These are phyloP conservation scores for Podaxis carcinomalis DNA, from an alignment of 768 basidiomycete genomes.

Conservation along the genomic window DNA sequence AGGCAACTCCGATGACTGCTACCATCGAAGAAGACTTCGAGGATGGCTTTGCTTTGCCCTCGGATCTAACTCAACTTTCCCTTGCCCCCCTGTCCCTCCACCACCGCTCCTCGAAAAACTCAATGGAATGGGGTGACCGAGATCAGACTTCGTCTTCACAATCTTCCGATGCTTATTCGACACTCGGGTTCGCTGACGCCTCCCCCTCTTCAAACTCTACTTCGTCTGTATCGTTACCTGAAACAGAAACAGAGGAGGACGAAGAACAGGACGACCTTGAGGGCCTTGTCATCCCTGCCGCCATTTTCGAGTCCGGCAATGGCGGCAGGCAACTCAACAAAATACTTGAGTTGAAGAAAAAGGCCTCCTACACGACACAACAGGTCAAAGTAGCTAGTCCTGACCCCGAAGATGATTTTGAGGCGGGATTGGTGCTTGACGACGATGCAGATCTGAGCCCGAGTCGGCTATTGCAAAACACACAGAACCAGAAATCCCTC, in stretches of 20 bases:
- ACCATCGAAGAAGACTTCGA: slow-evolving; percentile 78
- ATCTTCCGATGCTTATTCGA: slow-evolving; percentile 84
- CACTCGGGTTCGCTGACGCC: slow-evolving; percentile 68
- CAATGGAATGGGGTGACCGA: slow-evolving; percentile 82
- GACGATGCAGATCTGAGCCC: slow-evolving; percentile 82
- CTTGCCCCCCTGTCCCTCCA: slow-evolving; percentile 73
- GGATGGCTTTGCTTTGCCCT: slow-evolving; percentile 76
- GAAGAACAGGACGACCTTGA: slow-evolving; percentile 74
- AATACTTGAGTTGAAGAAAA: slow-evolving; percentile 52
- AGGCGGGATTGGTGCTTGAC: slow-evolving; percentile 78
- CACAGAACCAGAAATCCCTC: slow-evolving; percentile 37
- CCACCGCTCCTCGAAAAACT: slow-evolving; percentile 78
- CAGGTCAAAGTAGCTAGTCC: slow-evolving; percentile 48
- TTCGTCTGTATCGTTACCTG: slow-evolving; percentile 64
- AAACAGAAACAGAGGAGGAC: slow-evolving; percentile 70
- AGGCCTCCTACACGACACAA: slow-evolving; percentile 37
- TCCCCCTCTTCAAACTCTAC: slow-evolving; percentile 71
- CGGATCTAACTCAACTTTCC: slow-evolving; percentile 76
- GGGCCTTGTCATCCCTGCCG: slow-evolving; percentile 73
- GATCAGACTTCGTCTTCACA: slow-evolving; percentile 80
- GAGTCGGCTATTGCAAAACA: slow-evolving; percentile 58
- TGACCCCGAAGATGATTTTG: slow-evolving; percentile 82
- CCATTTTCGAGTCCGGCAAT: slow-evolving; percentile 70
- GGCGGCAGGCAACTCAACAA: slow-evolving; percentile 47
- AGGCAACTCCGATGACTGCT: slow-evolving; percentile 27